These are phyloP conservation scores for Byssothecium circinans DNA, from an alignment of 2,329 filamentous ascomycete species.

Conservation along the genomic window DNA sequence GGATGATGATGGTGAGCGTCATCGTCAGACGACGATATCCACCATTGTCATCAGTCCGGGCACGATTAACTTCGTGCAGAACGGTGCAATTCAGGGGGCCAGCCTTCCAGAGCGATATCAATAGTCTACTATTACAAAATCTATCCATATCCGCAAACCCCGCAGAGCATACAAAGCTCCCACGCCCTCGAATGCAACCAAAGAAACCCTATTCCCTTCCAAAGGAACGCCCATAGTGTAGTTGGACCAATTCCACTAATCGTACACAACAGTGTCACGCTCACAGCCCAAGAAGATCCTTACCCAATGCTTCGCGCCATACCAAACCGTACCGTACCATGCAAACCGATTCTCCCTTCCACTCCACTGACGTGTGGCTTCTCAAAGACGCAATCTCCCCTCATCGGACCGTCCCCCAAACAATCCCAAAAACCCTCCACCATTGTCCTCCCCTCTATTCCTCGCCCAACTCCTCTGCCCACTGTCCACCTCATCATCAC, in stretches of 20 bases:
- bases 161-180: too few relatives aligned
- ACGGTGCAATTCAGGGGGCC: too few relatives aligned
- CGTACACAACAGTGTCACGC: neutral
- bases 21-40: too few relatives aligned
- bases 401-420: conserved; percentile 40
- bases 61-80: too few relatives aligned
- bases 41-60: too few relatives aligned
- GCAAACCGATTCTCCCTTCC: neutral
- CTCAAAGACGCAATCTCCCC: conserved; percentile 24
- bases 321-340: neutral
- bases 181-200: neutral
- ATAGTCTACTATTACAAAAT: neutral
- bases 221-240: neutral
- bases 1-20: too few relatives aligned
- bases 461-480: conserved; percentile 8
- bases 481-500: conserved; percentile 44
- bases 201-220: neutral
- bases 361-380: conserved; percentile 22
- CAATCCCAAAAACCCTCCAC: conserved; percentile 27
- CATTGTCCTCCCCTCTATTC: conserved; percentile 12
- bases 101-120: too few relatives aligned
- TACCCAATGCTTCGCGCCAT: conserved; percentile 3
- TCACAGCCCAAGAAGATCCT: neutral
- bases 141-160: too few relatives aligned
- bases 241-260: neutral